Evolutionary conservation across 1,139 yeast genomes (phyloP).

Genomic region (Kurtzmaniella quercitrusa): DNA sequence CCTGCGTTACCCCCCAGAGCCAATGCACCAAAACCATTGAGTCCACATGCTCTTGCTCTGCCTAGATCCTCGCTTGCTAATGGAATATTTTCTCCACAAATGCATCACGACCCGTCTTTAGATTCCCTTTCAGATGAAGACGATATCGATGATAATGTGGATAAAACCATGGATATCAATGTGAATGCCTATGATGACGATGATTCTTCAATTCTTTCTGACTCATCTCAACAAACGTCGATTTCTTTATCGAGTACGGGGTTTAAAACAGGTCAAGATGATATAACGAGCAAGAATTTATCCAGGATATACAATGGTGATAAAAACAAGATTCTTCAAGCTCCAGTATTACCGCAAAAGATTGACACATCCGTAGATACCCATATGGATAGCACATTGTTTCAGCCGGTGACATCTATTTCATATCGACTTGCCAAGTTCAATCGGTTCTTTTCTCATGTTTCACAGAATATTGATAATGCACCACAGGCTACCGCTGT

Average conservation of each 20-base stretch:
- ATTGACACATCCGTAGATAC: slow-evolving; percentile 1
- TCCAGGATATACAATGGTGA: slow-evolving; percentile 29
- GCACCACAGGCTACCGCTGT: slow-evolving; percentile 18
- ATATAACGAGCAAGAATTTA: slow-evolving; percentile 18
- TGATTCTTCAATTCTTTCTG: slow-evolving; percentile 13
- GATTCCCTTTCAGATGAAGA: slow-evolving; percentile 7
- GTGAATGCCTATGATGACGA: slow-evolving; percentile 12
- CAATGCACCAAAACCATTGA: slow-evolving; percentile 13
- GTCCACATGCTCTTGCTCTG: slow-evolving; percentile 1
- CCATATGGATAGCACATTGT: slow-evolving; percentile 7
- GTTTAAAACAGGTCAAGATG: slow-evolving; percentile 17
- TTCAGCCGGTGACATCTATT: slow-evolving; percentile 13
- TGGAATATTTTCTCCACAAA: slow-evolving; percentile 3
- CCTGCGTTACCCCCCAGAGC: slow-evolving; percentile 33
- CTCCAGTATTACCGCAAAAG: slow-evolving; percentile 20
- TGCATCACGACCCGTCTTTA: neutral
- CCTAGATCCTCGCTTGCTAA: slow-evolving; percentile 3
- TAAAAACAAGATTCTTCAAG: slow-evolving; percentile 30
- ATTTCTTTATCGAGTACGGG: slow-evolving; percentile 22
- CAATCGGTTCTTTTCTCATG: slow-evolving; percentile 19
- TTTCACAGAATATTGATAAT: neutral
- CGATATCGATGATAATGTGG: slow-evolving; percentile 14
- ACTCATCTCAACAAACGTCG: slow-evolving; percentile 13
- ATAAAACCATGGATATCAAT: slow-evolving; percentile 13
- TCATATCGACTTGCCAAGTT: slow-evolving; percentile 26